Evolutionary conservation across 176 grass and related monocot genomes (phyloP).

Genomic region (Thalia dealbata): DNA sequence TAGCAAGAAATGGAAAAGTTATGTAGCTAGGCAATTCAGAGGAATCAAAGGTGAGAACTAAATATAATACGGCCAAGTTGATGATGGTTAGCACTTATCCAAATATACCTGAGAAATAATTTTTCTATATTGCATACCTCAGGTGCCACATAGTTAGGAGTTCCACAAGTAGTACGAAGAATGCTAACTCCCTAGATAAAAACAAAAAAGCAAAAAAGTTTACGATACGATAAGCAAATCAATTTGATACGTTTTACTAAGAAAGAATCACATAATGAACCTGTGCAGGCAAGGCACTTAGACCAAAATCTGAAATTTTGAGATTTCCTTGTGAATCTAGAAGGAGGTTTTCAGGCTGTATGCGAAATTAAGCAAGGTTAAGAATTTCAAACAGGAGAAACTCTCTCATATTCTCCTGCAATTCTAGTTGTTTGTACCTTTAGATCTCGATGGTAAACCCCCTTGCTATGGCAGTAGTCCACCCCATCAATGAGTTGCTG

Average conservation of each 20-base stretch:
- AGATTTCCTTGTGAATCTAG: slow-evolving; percentile 95
- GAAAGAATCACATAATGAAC: slow-evolving; percentile 30
- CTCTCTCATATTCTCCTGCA: slow-evolving; percentile 6
- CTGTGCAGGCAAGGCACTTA: slow-evolving; percentile 82
- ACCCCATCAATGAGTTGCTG: slow-evolving; percentile 97
- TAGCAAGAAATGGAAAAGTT: background rate
- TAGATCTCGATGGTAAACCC: slow-evolving; percentile 90
- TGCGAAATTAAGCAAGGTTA: slow-evolving; percentile 26
- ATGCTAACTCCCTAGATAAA: slow-evolving; percentile 50
- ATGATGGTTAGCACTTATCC: background rate
- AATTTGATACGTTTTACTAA: background rate
- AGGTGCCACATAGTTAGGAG: slow-evolving; percentile 98
- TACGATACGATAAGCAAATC: background rate
- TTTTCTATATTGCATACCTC: slow-evolving; percentile 40
- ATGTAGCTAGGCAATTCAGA: background rate
- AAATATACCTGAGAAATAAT: background rate
- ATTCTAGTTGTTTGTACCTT: slow-evolving; percentile 44
- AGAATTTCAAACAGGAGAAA: slow-evolving; percentile 14
- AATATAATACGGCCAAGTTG: background rate
- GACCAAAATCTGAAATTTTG: slow-evolving; percentile 99
- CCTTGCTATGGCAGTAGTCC: slow-evolving; percentile 84
- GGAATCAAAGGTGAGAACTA: background rate
- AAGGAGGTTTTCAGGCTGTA: slow-evolving; percentile 96
- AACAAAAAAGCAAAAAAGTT: slow-evolving; percentile 21
- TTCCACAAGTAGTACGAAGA: slow-evolving; percentile 88